Evolutionary conservation across 1,284 basidiomycete species (phyloP), one percentile per base, ranked within the genome.

Genomic region (Marasmius tenuissimus): DNA sequence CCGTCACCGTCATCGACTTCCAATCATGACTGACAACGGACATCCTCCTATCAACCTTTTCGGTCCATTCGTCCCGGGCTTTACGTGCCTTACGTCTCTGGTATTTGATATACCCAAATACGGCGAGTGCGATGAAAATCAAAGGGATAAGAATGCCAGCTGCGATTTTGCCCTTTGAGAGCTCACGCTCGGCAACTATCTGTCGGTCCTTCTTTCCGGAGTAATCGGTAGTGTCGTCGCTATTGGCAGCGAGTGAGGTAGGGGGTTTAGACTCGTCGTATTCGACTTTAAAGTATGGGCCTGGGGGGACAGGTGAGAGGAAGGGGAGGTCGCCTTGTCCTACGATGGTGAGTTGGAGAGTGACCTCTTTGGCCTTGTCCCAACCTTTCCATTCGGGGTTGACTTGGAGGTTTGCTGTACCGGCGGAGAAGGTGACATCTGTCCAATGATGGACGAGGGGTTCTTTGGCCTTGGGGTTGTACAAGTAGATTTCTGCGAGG

Each of bases 41-140:
- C 93, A 94, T 93, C 71, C 93, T 87, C 76, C 87, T 85, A 80
- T 94, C 88, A 74, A 96, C 75, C 37, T 78, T 81, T 72, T 87
- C 81, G 45, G 85, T 88, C 84, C 87, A 95, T 53, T 84, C 81
- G 73, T 82, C 85, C 67, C 86, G 80, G 73, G 91, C 85, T 63
- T 86, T 81, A 60, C 78, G 78, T 64, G 83, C 82, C 68, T 79
- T 85, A 37, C 74, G 70, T 59, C 93, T 85, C 68, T 79, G 84
- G 68, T 83, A 80, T 68, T 78, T 81, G 75, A 92, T 69, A 71
- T 86, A 92, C 0, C 78, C 75, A 22, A 77, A 78, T 22, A 80
- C 70, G 56, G 77, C 77, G 35, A 88, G 64, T 53, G 79, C 78
- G 64, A 87, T 69, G 65, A 88, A 73, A 50, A 94, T 68, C 5